Conservation (phyloP, 1,284 basidiomycete species). For the Phellopilus nigrolimitatus region DNA sequence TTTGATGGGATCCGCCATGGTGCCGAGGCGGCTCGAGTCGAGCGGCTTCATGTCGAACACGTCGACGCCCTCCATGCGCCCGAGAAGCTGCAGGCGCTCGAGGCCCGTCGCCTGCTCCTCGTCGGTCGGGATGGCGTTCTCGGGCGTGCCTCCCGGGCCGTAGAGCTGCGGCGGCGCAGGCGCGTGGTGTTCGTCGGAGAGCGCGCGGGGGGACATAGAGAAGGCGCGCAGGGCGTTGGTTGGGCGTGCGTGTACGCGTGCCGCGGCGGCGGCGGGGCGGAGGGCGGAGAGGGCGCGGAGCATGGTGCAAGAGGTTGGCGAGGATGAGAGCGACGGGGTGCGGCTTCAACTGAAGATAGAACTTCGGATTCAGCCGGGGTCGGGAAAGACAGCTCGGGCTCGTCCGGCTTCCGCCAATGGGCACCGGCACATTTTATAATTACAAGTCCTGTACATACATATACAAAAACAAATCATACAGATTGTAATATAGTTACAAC, state of each 20-base stretch:
- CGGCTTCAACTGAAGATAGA: too few relatives aligned
- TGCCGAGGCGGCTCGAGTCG: constrained; percentile 84
- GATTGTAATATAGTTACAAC: neutral
- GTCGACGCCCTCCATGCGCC: constrained; percentile 83
- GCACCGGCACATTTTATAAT: too few relatives aligned
- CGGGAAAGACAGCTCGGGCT: too few relatives aligned
- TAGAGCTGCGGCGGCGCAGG: constrained; percentile 64
- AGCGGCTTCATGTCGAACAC: constrained; percentile 90
- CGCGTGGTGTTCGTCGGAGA: constrained; percentile 43
- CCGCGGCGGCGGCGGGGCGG: constrained; percentile 30
- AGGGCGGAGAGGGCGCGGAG: constrained; percentile 35
- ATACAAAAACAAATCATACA: neutral
- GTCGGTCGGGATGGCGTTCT: constrained; percentile 73
- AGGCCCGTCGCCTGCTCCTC: constrained; percentile 93
- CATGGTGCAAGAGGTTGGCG: constrained; percentile 37
- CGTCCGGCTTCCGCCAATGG: too few relatives aligned
- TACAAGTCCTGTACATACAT: neutral
- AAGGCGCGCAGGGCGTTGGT: constrained; percentile 41
- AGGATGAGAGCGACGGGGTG: too few relatives aligned
- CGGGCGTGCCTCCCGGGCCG: constrained; percentile 66
- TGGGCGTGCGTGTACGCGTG: constrained; percentile 15
- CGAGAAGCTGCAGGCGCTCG: constrained; percentile 91
- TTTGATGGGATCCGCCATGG: constrained; percentile 81
- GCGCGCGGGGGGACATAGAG: constrained; percentile 47
- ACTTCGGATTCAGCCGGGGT: too few relatives aligned